Percentiles rank a stretch among this genome's conserved stretches.
Evolutionary conservation across 805 yeast genomes (phyloP).

Genomic region (Pichia nanzhaoensis): DNA sequence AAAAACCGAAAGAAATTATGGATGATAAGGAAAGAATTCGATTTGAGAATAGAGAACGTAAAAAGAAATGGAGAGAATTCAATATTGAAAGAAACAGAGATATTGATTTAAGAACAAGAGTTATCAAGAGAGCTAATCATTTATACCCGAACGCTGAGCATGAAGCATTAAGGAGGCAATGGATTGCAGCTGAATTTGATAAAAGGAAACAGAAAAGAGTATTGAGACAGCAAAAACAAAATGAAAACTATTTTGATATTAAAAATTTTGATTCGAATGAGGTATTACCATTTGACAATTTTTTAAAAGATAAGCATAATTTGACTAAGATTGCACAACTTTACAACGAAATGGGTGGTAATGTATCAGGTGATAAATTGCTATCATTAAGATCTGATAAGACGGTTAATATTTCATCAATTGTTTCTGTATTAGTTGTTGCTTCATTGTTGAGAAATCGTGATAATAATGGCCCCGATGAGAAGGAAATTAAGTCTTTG

Average conservation of each 20-base stretch:
- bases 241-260: constrained; percentile 9
- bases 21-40: constrained; percentile 53
- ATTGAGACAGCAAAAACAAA: constrained; percentile 35
- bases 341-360: constrained; percentile 33
- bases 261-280: constrained; percentile 8
- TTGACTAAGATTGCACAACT: constrained; percentile 10
- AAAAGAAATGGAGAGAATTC: constrained; percentile 77
- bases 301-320: constrained; percentile 10
- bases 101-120: constrained; percentile 75
- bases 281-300: constrained; percentile 5
- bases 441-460: constrained; percentile 16
- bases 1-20: constrained; percentile 6
- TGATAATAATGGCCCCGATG: constrained; percentile 10
- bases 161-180: constrained; percentile 44
- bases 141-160: constrained; percentile 59
- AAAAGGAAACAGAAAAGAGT: constrained; percentile 57
- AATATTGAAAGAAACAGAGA: constrained; percentile 80
- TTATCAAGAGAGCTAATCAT: constrained; percentile 61
- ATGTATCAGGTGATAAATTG: constrained; percentile 15
- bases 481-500: constrained; percentile 20
- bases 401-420: constrained; percentile 22
- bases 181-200: constrained; percentile 73
- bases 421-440: constrained; percentile 22
- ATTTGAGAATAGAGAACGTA: constrained; percentile 66
- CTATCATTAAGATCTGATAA: constrained; percentile 15